phyloP scores from a whole-genome alignment of 176 grass and related monocot species.

The Tuctoria greenei region DNA sequence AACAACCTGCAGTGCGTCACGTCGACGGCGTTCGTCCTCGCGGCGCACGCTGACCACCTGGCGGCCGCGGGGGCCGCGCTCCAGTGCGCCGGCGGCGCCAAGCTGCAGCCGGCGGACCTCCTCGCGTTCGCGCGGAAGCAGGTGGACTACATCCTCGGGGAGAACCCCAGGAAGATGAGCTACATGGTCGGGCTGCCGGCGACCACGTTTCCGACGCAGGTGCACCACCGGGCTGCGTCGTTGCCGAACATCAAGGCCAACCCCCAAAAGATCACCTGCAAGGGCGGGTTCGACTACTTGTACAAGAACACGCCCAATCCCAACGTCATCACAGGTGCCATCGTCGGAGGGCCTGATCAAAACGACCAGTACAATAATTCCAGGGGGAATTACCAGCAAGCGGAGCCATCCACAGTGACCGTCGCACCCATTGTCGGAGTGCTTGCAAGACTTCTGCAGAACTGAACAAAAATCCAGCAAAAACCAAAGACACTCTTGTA shows the following conservation, averaged over 20 bases:
- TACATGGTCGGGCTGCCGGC: slow-evolving; percentile 80
- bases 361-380: slow-evolving; percentile 50
- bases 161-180: slow-evolving; percentile 64
- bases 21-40: slow-evolving; percentile 47
- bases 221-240: slow-evolving; percentile 76
- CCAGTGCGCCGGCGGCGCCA: slow-evolving; percentile 29
- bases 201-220: slow-evolving; percentile 31
- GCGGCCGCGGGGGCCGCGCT: slow-evolving; percentile 7
- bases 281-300: slow-evolving; percentile 39
- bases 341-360: slow-evolving; percentile 59
- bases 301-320: slow-evolving; percentile 38
- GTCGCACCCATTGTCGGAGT: slow-evolving; percentile 66
- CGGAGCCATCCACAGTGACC: slow-evolving; percentile 51
- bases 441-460: slow-evolving; percentile 46
- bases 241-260: slow-evolving; percentile 50
- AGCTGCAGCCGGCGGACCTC: slow-evolving; percentile 25
- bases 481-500: too few species aligned
- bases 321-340: slow-evolving; percentile 65
- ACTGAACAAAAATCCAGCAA: too few species aligned
- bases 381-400: slow-evolving; percentile 45
- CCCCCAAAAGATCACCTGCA: slow-evolving; percentile 41
- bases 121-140: slow-evolving; percentile 34
- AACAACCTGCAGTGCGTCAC: slow-evolving; percentile 62
- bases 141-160: slow-evolving; percentile 69
- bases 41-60: slow-evolving; percentile 55